These are phyloP conservation scores for Penicillium cataractarum DNA, from an alignment of 495 filamentous ascomycete genomes.

Conservation along the genomic window DNA sequence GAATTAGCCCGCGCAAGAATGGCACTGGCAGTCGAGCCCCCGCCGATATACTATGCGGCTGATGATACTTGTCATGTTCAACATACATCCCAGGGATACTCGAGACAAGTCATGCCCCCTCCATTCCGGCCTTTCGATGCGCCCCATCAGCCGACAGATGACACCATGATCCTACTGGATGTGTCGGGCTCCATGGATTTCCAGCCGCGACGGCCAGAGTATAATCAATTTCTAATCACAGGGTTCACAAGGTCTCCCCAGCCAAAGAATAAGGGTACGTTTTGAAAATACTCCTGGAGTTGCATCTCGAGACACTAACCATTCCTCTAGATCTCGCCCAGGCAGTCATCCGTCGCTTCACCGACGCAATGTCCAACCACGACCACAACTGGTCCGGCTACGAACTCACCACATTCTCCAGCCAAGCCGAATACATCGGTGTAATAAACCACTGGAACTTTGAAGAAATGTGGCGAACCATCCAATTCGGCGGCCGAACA, in stretches of 20 bases:
- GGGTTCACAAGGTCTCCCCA: conserved; percentile 39
- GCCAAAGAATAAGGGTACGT: conserved; percentile 50
- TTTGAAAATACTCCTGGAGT: neutral
- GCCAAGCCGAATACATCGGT: conserved; percentile 40
- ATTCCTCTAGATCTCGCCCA: conserved; percentile 41
- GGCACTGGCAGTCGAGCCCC: conserved; percentile 44
- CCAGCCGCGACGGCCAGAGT: conserved; percentile 43
- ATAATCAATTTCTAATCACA: conserved; percentile 48
- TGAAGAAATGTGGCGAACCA: conserved; percentile 38
- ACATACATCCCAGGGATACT: conserved; percentile 44
- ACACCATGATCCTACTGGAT: conserved; percentile 53
- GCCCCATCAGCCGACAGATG: conserved; percentile 39
- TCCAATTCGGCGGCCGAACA: conserved; percentile 43
- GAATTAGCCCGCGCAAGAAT: conserved; percentile 46
- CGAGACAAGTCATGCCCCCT: conserved; percentile 46
- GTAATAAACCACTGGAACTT: conserved; percentile 42
- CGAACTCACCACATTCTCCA: conserved; percentile 46
- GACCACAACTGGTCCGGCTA: conserved; percentile 46
- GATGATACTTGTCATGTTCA: conserved; percentile 47
- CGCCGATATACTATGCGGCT: conserved; percentile 39
- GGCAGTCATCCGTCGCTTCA: conserved; percentile 48
- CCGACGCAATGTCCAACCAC: conserved; percentile 47
- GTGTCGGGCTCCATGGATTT: conserved; percentile 52
- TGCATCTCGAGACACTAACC: neutral
- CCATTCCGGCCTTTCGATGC: conserved; percentile 39